Evolutionary conservation across 192 early-diverging fungal genomes (phyloP).

Genomic region (Mortierella claussenii): DNA sequence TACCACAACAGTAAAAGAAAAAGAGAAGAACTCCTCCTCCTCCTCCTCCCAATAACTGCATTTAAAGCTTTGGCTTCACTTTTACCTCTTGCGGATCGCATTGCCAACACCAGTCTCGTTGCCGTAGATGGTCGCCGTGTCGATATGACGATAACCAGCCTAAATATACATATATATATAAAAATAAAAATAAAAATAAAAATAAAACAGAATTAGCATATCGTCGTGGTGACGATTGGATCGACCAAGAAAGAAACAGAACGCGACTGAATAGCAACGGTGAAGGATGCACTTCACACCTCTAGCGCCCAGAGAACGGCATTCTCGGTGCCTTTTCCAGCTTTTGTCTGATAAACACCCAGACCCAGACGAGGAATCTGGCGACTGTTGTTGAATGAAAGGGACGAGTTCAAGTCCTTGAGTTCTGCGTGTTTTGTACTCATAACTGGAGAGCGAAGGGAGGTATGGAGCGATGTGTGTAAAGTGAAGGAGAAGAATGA

Average conservation of each 20-base stretch:
- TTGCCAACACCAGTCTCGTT: constrained; percentile 60
- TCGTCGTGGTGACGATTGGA: no score
- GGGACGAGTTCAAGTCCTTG: constrained; percentile 16
- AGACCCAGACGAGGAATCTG: constrained; percentile 50
- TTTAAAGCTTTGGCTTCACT: no score
- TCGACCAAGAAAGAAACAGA: background rate
- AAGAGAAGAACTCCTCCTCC: no score
- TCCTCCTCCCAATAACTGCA: no score
- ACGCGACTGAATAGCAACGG: background rate
- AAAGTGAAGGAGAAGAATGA: no score
- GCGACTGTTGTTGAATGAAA: constrained; percentile 13
- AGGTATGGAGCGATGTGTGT: no score
- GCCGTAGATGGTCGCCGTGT: constrained; percentile 59
- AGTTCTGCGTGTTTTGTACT: constrained; percentile 19
- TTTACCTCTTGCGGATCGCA: constrained; percentile 57
- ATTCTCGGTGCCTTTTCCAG: constrained; percentile 43
- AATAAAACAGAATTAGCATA: background rate
- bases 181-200: background rate
- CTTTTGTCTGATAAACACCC: constrained; percentile 53
- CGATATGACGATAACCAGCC: constrained; percentile 67
- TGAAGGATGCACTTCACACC: constrained; percentile 1
- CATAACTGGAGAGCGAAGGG: no score
- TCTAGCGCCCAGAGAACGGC: constrained; percentile 58
- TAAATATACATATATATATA: constrained; percentile 17
- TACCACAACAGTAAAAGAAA: background rate